Percentiles rank a stretch among this genome's conserved stretches.
Conservation (phyloP, 371 early-diverging fungal species). For the Syncephalastrum racemosum region DNA sequence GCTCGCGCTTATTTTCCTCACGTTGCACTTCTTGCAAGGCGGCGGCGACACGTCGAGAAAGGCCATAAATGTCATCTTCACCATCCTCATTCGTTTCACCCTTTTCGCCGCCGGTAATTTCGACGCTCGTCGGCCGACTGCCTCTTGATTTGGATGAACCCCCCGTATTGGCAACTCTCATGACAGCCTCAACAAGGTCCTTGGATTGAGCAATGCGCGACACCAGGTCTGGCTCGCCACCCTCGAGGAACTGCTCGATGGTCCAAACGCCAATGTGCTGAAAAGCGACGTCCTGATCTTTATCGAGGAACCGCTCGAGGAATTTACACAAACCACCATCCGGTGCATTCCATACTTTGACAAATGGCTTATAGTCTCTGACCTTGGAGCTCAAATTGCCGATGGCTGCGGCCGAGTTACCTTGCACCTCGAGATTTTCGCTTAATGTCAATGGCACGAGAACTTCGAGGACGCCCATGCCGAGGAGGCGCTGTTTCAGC, state of each 20-base stretch:
- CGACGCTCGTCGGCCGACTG: background rate
- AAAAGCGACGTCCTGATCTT: constrained; percentile 69
- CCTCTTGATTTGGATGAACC: constrained; percentile 12
- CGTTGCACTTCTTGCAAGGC: constrained; percentile 18
- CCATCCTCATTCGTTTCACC: constrained; percentile 27
- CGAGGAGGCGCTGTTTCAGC: constrained; percentile 69
- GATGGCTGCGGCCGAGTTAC: constrained; percentile 83
- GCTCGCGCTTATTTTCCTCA: background rate
- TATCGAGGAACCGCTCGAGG: constrained; percentile 67
- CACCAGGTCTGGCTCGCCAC: constrained; percentile 41
- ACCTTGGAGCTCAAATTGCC: constrained; percentile 81
- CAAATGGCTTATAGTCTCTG: constrained; percentile 67
- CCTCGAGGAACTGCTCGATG: constrained; percentile 80
- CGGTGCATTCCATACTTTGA: constrained; percentile 68
- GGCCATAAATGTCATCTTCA: constrained; percentile 44
- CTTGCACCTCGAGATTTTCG: constrained; percentile 73
- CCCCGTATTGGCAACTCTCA: constrained; percentile 32
- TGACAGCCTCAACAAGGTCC: constrained; percentile 31
- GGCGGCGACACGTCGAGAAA: constrained; percentile 40
- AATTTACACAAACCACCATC: constrained; percentile 73
- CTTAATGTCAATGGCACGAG: constrained; percentile 73
- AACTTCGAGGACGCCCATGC: constrained; percentile 63
- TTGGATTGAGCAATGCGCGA: constrained; percentile 30
- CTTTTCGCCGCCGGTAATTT: constrained; percentile 2
- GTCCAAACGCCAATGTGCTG: constrained; percentile 93